phyloP scores from a whole-genome alignment of 768 basidiomycete genomes.

The Gloeophyllum trabeum region DNA sequence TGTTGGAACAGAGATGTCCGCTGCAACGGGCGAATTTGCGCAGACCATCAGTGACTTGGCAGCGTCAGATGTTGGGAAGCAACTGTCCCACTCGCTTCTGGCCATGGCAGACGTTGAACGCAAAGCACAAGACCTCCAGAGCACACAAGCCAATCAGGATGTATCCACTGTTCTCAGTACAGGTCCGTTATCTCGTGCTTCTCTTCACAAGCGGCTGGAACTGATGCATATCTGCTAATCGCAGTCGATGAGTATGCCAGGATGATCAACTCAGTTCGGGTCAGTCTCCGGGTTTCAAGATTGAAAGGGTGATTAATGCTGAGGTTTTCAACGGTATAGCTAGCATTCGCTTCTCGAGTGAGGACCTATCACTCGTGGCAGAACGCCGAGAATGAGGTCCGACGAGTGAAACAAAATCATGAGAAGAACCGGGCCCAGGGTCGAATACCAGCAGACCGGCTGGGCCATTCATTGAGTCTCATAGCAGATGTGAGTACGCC shows the following conservation, averaged over 20 bases:
- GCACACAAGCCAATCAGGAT: conserved; percentile 71
- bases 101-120: conserved; percentile 66
- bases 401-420: conserved; percentile 62
- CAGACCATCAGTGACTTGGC: conserved; percentile 60
- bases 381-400: conserved; percentile 60
- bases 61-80: conserved; percentile 62
- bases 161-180: conserved; percentile 72
- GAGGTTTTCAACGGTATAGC: conserved; percentile 25
- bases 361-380: conserved; percentile 79
- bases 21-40: conserved; percentile 70
- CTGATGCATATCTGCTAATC: conserved; percentile 5
- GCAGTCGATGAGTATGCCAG: conserved; percentile 86
- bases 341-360: conserved; percentile 82
- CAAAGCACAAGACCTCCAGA: conserved; percentile 65
- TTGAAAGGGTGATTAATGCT: neutral
- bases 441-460: conserved; percentile 53
- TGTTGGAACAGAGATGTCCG: too few species aligned
- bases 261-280: conserved; percentile 77
- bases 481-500: conserved; percentile 59
- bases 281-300: conserved; percentile 21
- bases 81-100: conserved; percentile 58
- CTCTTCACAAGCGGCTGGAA: neutral
- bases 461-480: conserved; percentile 64
- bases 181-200: too few species aligned
- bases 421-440: conserved; percentile 79